A percentile compares a stretch with the other conserved stretches of the same genome.
Evolutionary conservation across 306 rosid species (phyloP).

Genomic region (Nissolia schottii): DNA sequence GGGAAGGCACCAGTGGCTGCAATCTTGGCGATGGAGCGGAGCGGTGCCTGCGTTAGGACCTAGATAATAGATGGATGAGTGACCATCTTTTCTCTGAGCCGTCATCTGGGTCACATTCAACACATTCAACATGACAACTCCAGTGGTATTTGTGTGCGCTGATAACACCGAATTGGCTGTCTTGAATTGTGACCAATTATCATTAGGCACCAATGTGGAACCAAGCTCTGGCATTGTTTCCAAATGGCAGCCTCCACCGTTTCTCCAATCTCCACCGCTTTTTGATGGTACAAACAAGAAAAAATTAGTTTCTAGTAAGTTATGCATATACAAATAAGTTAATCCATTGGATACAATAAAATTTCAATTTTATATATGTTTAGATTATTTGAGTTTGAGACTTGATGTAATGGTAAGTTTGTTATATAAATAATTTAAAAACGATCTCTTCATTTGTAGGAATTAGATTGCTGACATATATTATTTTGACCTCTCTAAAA

Average conservation of each 20-base stretch:
- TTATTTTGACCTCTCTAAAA: too few species aligned
- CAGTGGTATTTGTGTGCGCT: slow-evolving; percentile 15
- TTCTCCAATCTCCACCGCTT: slow-evolving; percentile 88
- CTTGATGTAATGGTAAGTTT: too few species aligned
- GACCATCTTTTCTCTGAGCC: slow-evolving; percentile 80
- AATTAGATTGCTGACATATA: too few species aligned
- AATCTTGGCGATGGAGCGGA: slow-evolving; percentile 69
- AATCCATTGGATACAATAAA: not conserved
- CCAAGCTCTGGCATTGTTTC: slow-evolving; percentile 86
- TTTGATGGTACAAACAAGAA: not conserved
- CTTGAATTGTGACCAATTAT: slow-evolving; percentile 54
- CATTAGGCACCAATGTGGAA: slow-evolving; percentile 46
- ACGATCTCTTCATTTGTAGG: too few species aligned
- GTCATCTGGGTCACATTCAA: slow-evolving; percentile 70
- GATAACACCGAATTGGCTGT: slow-evolving; percentile 52
- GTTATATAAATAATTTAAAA: too few species aligned
- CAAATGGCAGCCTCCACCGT: slow-evolving; percentile 75
- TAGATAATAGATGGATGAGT: slow-evolving; percentile 64
- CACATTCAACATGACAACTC: slow-evolving; percentile 31
- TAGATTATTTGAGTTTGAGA: too few species aligned
- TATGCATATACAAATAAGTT: not conserved
- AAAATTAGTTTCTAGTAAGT: not conserved
- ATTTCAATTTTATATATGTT: not conserved
- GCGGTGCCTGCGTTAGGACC: slow-evolving; percentile 44
- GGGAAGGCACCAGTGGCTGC: slow-evolving; percentile 97